These are phyloP conservation scores for Phytophthora agathidicida DNA, from an alignment of 352 stramenopile genomes.

Conservation along the genomic window DNA sequence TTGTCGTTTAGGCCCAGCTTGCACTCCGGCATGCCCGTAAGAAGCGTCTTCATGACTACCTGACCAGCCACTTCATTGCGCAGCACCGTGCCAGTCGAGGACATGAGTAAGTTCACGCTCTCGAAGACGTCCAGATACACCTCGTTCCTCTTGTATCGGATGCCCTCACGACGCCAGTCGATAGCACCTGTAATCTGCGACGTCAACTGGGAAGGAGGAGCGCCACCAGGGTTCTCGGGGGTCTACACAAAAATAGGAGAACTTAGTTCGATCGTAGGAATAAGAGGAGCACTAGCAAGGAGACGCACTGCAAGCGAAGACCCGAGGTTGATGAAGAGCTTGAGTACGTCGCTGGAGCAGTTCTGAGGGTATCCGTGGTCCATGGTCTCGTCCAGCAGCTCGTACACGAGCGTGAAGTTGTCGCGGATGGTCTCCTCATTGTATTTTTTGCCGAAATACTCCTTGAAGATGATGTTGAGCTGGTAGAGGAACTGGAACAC, in stretches of 20 bases:
- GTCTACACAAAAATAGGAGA: constrained; percentile 54
- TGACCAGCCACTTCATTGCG: constrained; percentile 96
- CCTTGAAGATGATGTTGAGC: constrained; percentile 96
- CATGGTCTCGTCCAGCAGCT: constrained; percentile 99
- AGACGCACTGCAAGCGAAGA: constrained; percentile 56
- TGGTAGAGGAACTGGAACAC: constrained; percentile 98
- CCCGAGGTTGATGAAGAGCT: constrained; percentile 98
- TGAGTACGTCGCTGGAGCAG: constrained; percentile 97
- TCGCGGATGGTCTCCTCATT: constrained; percentile 97
- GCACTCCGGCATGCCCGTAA: constrained; percentile 99
- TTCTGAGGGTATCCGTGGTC: constrained; percentile 99
- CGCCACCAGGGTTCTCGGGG: constrained; percentile 91
- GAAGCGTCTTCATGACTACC: constrained; percentile 98
- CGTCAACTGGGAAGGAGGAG: constrained; percentile 86
- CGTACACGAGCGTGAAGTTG: constrained; percentile 99
- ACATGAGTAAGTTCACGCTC: constrained; percentile 97
- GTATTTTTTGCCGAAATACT: constrained; percentile 98
- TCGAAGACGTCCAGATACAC: constrained; percentile 98
- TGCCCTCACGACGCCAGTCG: constrained; percentile 93
- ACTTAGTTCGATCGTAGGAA: neutral
- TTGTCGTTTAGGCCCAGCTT: constrained; percentile 99
- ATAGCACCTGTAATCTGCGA: constrained; percentile 91
- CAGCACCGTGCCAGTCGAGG: constrained; percentile 92
- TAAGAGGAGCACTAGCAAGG: neutral
- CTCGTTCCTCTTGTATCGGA: constrained; percentile 99